A percentile compares a stretch with the other conserved stretches of the same genome.
Conservation (phyloP, 2,329 filamentous ascomycete species). For the Claviceps paspali region DNA sequence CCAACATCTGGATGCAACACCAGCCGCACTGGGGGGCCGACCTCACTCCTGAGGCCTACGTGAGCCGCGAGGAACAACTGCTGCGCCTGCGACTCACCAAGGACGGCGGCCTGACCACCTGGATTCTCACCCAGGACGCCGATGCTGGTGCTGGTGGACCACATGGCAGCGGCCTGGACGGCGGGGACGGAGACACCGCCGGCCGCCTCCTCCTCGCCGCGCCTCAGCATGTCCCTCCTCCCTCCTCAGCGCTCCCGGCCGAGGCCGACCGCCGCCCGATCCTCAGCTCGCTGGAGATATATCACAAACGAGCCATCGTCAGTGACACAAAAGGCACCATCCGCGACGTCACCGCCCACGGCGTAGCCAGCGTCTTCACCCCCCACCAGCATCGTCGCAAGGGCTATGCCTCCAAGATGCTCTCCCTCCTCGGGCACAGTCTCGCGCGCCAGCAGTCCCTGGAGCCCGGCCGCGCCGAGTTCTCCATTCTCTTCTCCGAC, state of each 20-base stretch:
- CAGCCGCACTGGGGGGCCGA: conserved; percentile 43
- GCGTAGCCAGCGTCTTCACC: conserved; percentile 69
- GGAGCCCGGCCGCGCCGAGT: conserved; percentile 27
- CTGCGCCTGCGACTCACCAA: conserved; percentile 40
- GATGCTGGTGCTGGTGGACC: no score
- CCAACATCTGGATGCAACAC: conserved; percentile 38
- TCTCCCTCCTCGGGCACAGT: conserved; percentile 42
- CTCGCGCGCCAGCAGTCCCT: conserved; percentile 17
- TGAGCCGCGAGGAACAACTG: conserved; percentile 43
- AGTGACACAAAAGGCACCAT: conserved; percentile 19
- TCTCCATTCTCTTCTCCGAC: conserved; percentile 75
- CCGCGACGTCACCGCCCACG: conserved; percentile 49
- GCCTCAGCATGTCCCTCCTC: no score
- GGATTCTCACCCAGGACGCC: conserved; percentile 39
- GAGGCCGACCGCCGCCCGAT: conserved; percentile 31
- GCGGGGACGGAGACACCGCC: no score
- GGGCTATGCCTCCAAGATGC: conserved; percentile 67
- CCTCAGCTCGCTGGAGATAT: conserved; percentile 48
- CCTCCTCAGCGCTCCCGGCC: not conserved
- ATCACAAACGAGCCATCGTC: conserved; percentile 42
- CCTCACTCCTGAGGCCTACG: conserved; percentile 38
- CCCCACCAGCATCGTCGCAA: conserved; percentile 48
- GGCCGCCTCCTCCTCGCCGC: no score
- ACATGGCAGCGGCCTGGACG: no score
- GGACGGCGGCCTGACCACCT: conserved; percentile 43